Percentiles rank a stretch among this genome's conserved stretches.
Evolutionary conservation across 192 early-diverging fungal species (phyloP).

Genomic region (Coemansia sp.): DNA sequence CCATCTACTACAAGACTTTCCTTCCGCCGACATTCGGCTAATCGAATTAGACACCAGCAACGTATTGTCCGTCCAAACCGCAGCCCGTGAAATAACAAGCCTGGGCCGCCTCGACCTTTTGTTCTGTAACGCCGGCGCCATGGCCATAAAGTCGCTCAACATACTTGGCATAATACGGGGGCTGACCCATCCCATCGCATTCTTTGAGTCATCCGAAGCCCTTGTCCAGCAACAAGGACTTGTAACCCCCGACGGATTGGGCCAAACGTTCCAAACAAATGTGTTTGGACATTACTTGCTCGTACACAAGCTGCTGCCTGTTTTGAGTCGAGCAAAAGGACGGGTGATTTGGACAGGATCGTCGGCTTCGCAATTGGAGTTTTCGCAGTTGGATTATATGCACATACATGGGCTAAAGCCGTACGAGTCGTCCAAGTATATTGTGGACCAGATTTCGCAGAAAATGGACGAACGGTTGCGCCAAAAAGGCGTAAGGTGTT

Average conservation of each 20-base stretch:
- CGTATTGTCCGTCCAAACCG: constrained; percentile 27
- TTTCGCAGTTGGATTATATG: constrained; percentile 37
- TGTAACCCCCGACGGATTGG: constrained; percentile 39
- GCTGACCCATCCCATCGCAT: constrained; percentile 32
- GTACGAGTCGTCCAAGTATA: constrained; percentile 56
- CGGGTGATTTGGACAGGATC: constrained; percentile 56
- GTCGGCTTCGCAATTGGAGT: constrained; percentile 25
- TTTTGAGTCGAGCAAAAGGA: neutral
- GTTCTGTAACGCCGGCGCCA: constrained; percentile 55
- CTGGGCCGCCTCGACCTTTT: constrained; percentile 25
- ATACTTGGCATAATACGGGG: constrained; percentile 18
- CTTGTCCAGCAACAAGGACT: constrained; percentile 31
- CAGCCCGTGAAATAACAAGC: constrained; percentile 12
- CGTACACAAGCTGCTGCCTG: constrained; percentile 17
- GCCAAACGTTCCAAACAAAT: constrained; percentile 53
- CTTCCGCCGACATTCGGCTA: constrained; percentile 13
- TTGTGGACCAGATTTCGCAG: constrained; percentile 43
- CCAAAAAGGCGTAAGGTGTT: constrained; percentile 12
- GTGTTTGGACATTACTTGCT: constrained; percentile 56
- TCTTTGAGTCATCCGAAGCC: constrained; percentile 50
- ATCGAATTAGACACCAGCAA: constrained; percentile 52
- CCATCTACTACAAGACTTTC: constrained; percentile 10
- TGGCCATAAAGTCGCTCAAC: constrained; percentile 40
- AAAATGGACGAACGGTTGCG: constrained; percentile 28
- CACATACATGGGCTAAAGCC: constrained; percentile 42